Percentiles rank a stretch among this genome's conserved stretches.
These are phyloP conservation scores for Aspergillus tubingensis DNA, from an alignment of 2,329 filamentous ascomycete species.

Conservation along the genomic window DNA sequence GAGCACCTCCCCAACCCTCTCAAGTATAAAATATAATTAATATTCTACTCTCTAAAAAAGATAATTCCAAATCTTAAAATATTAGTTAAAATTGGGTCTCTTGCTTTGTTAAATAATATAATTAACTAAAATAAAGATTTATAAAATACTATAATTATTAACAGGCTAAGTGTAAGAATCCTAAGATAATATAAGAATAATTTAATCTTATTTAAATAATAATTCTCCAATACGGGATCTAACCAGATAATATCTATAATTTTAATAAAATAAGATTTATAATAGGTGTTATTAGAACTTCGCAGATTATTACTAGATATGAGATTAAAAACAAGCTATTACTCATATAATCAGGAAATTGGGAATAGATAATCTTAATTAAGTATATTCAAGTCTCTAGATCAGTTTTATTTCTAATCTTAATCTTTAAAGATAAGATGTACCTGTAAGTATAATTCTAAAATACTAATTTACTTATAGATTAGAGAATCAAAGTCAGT, in stretches of 20 bases:
- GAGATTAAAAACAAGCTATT: too few relatives aligned
- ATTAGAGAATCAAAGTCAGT: background rate
- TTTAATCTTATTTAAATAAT: slow-evolving; percentile 7
- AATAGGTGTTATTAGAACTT: too few relatives aligned
- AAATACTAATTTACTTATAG: background rate
- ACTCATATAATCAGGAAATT: too few relatives aligned
- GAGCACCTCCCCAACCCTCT: background rate
- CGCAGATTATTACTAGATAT: too few relatives aligned
- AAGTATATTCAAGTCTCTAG: background rate
- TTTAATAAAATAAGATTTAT: too few relatives aligned
- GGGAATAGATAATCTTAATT: background rate
- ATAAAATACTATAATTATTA: slow-evolving; percentile 10
- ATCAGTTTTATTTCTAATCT: background rate
- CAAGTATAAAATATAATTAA: background rate
- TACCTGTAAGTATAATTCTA: background rate
- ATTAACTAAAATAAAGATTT: background rate
- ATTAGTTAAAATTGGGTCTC: background rate
- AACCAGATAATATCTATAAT: too few relatives aligned
- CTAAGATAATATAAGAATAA: slow-evolving; percentile 1
- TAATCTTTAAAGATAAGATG: background rate
- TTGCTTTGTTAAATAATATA: background rate
- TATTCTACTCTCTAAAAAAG: background rate
- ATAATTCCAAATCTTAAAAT: background rate
- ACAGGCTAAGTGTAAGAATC: slow-evolving; percentile 1
- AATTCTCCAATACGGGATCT: background rate